Conservation (phyloP, 768 basidiomycete species). For the Lepiota brunneoincarnata region DNA sequence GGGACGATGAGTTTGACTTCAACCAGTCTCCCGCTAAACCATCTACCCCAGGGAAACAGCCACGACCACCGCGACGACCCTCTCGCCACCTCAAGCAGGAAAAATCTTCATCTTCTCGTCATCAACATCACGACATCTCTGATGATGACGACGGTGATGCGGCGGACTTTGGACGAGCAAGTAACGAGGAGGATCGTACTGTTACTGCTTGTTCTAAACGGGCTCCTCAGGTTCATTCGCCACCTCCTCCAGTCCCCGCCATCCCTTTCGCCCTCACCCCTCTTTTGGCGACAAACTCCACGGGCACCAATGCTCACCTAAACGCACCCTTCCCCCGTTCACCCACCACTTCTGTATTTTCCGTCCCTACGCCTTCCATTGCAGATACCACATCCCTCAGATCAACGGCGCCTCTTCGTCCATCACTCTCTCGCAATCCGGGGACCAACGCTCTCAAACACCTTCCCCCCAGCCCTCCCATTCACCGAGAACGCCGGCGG, state of each 20-base stretch:
- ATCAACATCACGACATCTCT: not conserved
- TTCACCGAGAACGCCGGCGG: conserved; percentile 57
- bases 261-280: conserved; percentile 7
- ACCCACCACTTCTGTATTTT: conserved; percentile 63
- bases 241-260: conserved; percentile 25
- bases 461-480: conserved; percentile 59
- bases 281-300: conserved; percentile 1
- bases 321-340: conserved; percentile 51
- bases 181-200: conserved; percentile 63
- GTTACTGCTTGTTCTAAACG: conserved; percentile 58
- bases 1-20: conserved; percentile 63
- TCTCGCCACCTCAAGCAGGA: not conserved
- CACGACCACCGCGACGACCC: not conserved
- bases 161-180: conserved; percentile 47
- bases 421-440: conserved; percentile 28
- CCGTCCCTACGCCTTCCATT: conserved; percentile 46
- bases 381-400: conserved; percentile 37
- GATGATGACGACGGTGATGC: conserved; percentile 25
- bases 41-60: conserved; percentile 10
- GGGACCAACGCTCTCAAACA: conserved; percentile 33
- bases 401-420: conserved; percentile 34
- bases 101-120: not conserved
- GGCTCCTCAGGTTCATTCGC: conserved; percentile 37
- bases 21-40: not conserved
- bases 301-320: conserved; percentile 6